Conservation (phyloP, 2,329 filamentous ascomycete genomes). For the Aspergillus unguis region DNA sequence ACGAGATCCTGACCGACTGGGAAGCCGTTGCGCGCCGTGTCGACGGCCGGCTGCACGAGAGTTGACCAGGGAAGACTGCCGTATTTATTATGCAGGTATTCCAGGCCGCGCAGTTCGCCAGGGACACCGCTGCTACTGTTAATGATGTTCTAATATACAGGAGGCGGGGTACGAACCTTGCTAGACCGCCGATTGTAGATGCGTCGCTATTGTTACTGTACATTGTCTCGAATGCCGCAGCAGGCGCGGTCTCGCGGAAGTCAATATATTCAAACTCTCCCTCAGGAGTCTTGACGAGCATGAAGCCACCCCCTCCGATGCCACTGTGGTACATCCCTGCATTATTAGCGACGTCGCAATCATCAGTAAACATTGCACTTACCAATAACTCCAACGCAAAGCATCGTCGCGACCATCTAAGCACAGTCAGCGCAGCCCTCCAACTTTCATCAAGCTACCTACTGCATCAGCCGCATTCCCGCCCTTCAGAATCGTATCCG, state of each 20-base stretch:
- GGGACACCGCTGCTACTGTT: constrained; percentile 49
- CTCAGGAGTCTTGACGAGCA: constrained; percentile 68
- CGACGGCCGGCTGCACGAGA: constrained; percentile 70
- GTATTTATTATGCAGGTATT: constrained; percentile 66
- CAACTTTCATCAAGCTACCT: constrained; percentile 26
- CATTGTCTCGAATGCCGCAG: constrained; percentile 79
- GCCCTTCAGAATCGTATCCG: constrained; percentile 58
- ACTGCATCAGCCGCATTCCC: constrained; percentile 73
- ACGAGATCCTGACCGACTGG: constrained; percentile 69
- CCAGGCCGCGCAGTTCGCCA: constrained; percentile 68
- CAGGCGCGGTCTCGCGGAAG: constrained; percentile 84
- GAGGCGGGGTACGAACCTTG: constrained; percentile 43
- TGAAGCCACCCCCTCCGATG: constrained; percentile 87
- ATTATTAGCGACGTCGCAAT: not conserved
- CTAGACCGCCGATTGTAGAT: constrained; percentile 70
- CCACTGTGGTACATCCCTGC: constrained; percentile 70
- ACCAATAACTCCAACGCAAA: constrained; percentile 71
- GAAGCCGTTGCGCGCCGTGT: constrained; percentile 72
- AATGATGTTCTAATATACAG: not conserved
- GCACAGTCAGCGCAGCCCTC: constrained; percentile 54
- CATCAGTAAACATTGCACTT: constrained; percentile 16
- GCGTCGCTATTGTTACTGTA: constrained; percentile 66
- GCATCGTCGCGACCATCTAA: constrained; percentile 65
- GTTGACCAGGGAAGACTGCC: constrained; percentile 65
- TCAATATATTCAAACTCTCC: constrained; percentile 85